These are phyloP conservation scores for Eragrostis curvula DNA, from an alignment of 176 grass and related monocot species.

Conservation along the genomic window DNA sequence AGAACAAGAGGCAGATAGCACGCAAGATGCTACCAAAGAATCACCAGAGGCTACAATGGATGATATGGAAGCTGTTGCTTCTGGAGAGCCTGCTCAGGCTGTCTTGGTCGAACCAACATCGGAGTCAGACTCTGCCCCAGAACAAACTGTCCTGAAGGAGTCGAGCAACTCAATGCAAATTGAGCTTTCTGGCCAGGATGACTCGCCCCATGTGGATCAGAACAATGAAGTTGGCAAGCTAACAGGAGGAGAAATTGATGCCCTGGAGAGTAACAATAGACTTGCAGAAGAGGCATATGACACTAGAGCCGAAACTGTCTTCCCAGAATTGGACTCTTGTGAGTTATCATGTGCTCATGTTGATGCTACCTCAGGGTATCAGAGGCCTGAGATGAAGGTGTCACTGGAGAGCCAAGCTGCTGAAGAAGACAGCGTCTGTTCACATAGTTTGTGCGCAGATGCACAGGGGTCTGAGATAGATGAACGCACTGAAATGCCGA, in stretches of 20 bases:
- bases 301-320: not conserved
- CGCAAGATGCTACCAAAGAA: conserved; percentile 1
- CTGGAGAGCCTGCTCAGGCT: not conserved
- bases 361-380: not conserved
- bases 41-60: not conserved
- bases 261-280: not conserved
- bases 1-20: not conserved
- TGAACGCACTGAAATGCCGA: not conserved
- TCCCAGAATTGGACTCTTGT: conserved; percentile 2
- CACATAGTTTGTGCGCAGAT: not conserved
- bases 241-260: conserved; percentile 1
- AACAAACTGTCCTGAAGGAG: not conserved
- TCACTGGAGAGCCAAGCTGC: not conserved
- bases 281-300: too few species aligned
- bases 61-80: not conserved
- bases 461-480: not conserved
- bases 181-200: not conserved
- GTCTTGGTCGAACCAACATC: not conserved
- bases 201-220: not conserved
- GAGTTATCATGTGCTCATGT: conserved; percentile 1
- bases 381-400: conserved; percentile 3
- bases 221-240: not conserved
- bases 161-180: not conserved
- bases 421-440: not conserved
- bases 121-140: not conserved